Percentiles rank a stretch among this genome's conserved stretches.
These are phyloP conservation scores for Pascua sp. DNA, from an alignment of 1,284 basidiomycete genomes.

Conservation along the genomic window DNA sequence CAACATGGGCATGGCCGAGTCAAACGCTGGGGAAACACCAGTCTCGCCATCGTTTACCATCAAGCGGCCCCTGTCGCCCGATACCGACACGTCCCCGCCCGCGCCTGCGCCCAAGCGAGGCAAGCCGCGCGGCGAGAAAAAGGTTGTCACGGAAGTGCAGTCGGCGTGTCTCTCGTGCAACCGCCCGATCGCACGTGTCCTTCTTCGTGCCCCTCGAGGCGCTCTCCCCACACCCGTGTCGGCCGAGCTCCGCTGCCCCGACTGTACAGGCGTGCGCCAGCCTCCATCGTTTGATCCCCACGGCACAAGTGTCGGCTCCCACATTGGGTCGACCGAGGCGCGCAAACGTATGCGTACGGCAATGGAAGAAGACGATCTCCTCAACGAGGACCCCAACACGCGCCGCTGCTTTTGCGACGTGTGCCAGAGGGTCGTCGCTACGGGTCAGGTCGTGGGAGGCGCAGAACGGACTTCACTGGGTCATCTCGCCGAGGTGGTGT, in stretches of 20 bases:
- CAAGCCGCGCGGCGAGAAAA: slow-evolving; percentile 38
- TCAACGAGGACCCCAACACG: slow-evolving; percentile 11
- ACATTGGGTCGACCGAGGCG: slow-evolving; percentile 39
- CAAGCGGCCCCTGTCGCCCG: slow-evolving; percentile 24
- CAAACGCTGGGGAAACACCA: slow-evolving; percentile 1
- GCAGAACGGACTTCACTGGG: slow-evolving; percentile 26
- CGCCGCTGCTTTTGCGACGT: slow-evolving; percentile 43
- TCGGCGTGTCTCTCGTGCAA: slow-evolving; percentile 27
- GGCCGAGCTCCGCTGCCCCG: slow-evolving; percentile 29
- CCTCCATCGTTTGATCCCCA: slow-evolving; percentile 24
- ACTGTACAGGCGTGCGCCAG: slow-evolving; percentile 28
- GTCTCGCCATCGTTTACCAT: slow-evolving; percentile 11
- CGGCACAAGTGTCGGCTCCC: slow-evolving; percentile 8
- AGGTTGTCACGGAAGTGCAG: slow-evolving; percentile 35
- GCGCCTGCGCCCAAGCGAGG: slow-evolving; percentile 24
- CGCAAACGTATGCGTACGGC: slow-evolving; percentile 38
- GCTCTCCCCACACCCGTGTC: slow-evolving; percentile 33
- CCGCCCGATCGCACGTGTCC: slow-evolving; percentile 30
- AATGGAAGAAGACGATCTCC: slow-evolving; percentile 40
- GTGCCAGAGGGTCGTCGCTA: slow-evolving; percentile 42
- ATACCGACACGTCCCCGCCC: slow-evolving; percentile 17
- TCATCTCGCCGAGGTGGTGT: slow-evolving; percentile 40
- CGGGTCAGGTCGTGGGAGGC: slow-evolving; percentile 34
- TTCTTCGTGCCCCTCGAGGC: slow-evolving; percentile 39
- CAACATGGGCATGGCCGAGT: neutral